Percentiles rank a stretch among this genome's conserved stretches.
These are phyloP conservation scores for Dissophora globulifera DNA, from an alignment of 192 early-diverging fungal genomes.

Conservation along the genomic window DNA sequence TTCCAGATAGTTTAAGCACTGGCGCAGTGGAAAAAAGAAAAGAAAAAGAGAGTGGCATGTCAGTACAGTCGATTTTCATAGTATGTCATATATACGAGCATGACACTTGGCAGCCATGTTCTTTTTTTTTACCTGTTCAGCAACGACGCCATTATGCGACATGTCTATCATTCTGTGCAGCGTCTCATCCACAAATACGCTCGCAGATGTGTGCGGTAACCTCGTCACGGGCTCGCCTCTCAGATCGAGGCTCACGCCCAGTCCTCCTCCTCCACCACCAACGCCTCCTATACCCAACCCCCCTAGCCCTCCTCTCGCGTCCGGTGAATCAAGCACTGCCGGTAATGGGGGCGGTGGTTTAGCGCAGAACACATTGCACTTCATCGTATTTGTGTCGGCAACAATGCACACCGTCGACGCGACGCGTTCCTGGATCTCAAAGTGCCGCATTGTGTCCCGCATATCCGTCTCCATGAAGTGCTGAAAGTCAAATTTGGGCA, in stretches of 20 bases:
- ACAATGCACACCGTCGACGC: conserved; percentile 54
- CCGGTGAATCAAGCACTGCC: conserved; percentile 8
- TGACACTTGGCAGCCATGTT: no score
- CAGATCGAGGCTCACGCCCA: conserved; percentile 14
- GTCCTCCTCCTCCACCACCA: no score
- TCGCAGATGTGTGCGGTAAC: conserved; percentile 18
- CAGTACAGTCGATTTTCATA: neutral
- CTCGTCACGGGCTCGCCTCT: conserved; percentile 26
- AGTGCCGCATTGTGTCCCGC: conserved; percentile 52
- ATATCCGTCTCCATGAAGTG: conserved; percentile 57
- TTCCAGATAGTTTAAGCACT: conserved; percentile 61
- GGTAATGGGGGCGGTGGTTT: conserved; percentile 18
- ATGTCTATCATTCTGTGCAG: conserved; percentile 35
- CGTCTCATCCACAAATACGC: conserved; percentile 32
- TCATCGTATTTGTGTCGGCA: conserved; percentile 58
- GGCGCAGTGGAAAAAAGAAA: no score
- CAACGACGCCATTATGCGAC: conserved; percentile 33
- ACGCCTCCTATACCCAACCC: no score
- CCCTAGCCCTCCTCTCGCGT: conserved; percentile 8
- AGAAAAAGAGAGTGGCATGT: neutral
- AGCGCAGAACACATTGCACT: conserved; percentile 33
- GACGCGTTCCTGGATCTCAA: conserved; percentile 36
- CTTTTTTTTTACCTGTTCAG: conserved; percentile 57
- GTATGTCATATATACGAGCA: neutral
- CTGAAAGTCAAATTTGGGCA: conserved; percentile 59